Base-by-base conservation (phyloP, 2,329 filamentous ascomycete species). In the Fusarium ambrosium region DNA sequence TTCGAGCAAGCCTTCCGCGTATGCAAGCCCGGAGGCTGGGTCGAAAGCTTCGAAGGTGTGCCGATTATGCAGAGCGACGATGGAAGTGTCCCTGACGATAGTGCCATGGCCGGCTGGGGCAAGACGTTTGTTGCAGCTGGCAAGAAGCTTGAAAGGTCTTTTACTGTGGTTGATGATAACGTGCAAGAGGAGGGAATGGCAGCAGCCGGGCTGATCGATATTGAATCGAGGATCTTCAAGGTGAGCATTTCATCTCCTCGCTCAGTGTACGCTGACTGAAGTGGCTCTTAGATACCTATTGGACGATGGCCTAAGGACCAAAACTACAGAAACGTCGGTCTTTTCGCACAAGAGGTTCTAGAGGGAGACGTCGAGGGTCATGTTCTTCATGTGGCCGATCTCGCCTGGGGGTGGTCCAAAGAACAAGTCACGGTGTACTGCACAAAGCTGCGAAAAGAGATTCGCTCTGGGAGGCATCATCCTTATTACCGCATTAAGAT, bases 1-100 rank as follows among this genome's bases (percentile, higher is more conserved):
- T 86, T 91, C 70, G 80, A 81, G 51, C 86, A 88, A 69, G 81
- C 87, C 6, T 89, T 83, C 77, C 84, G 84, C 65, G 86, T 89
- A 65, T 83, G 91, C 22, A 87, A 87, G 70, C 89, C 90, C 0
- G 90, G 90, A 13, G 90, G 87, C 10, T 83, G 79, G 71, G 53
- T 83, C 11, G 80, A 84, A 70, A 74, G 79, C 64, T 66, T 79
- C 14, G 34, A 60, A 16, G 56, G 56, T 8, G 32, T 27, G 22
- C 56, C 56, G 16, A 6, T 37, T 7, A 60, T 60, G 34, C 20
- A 60, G 34, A 60, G 56, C 10, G 34, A 60, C 14, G 56, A 60
- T 13, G 56, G 13, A 2, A 60, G 27, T 27, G 56, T 60, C 16
- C 36, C 56, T 18, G 56, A 60, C 16, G 20, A 39, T 20, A 60